Percentiles rank a stretch among this genome's conserved stretches.
phyloP scores from a whole-genome alignment of 1,139 yeast genomes.

The Meyerozyma sp. region DNA sequence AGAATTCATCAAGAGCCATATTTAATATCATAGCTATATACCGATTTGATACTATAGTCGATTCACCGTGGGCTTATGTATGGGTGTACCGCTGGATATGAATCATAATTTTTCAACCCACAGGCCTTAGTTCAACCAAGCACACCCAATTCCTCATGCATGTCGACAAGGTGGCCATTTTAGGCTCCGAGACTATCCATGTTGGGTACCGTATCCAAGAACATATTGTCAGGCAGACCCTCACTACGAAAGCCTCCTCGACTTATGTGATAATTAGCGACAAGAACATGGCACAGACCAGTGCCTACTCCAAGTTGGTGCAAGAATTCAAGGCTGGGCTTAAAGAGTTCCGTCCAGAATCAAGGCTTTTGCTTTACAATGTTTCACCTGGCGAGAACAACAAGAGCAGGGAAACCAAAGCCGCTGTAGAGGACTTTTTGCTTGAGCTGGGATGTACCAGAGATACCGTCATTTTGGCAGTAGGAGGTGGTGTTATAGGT shows the following conservation, averaged over 20 bases:
- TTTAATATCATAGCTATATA: not conserved
- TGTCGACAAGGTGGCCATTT: constrained; percentile 57
- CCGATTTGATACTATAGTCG: not conserved
- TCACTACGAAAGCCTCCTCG: constrained; percentile 65
- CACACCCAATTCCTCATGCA: constrained; percentile 5
- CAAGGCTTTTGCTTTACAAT: constrained; percentile 67
- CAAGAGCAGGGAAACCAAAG: constrained; percentile 86
- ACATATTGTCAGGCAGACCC: constrained; percentile 69
- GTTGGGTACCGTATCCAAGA: constrained; percentile 81
- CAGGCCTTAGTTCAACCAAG: not conserved
- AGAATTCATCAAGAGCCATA: constrained; percentile 27
- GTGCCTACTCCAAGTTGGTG: constrained; percentile 46
- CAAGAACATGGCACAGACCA: constrained; percentile 66
- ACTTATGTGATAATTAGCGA: constrained; percentile 92
- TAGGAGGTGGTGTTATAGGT: constrained; percentile 99
- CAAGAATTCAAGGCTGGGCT: constrained; percentile 28
- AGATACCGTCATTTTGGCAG: constrained; percentile 90
- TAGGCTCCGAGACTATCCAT: constrained; percentile 82
- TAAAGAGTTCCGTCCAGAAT: constrained; percentile 27
- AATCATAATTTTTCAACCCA: not conserved
- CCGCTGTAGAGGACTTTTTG: constrained; percentile 87
- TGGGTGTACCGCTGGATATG: constrained; percentile 1
- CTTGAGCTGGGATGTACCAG: constrained; percentile 87
- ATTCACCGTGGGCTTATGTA: not conserved
- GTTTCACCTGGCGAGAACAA: constrained; percentile 94